phyloP scores from a whole-genome alignment of 345 rosid genomes.

The Brassica nigra region DNA sequence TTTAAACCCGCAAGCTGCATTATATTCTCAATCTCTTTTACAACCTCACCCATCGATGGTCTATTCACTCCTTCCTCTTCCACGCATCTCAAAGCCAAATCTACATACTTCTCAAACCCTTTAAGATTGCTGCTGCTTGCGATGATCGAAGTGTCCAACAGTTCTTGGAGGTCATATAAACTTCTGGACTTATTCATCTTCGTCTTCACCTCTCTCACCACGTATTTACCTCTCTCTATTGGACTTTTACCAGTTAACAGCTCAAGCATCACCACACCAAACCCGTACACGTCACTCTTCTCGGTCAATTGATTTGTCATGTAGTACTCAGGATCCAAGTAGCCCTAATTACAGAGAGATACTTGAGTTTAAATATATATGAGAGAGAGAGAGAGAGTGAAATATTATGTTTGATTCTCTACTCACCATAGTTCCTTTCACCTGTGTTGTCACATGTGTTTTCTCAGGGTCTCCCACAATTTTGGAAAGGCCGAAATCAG shows the following conservation, averaged over 20 bases:
- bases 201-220: slow-evolving; percentile 71
- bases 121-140: slow-evolving; percentile 45
- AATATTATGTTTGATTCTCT: background rate
- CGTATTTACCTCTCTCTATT: slow-evolving; percentile 74
- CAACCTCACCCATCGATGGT: slow-evolving; percentile 78
- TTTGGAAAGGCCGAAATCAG: slow-evolving; percentile 93
- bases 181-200: slow-evolving; percentile 59
- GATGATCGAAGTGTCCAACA: slow-evolving; percentile 62
- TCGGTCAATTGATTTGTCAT: slow-evolving; percentile 88
- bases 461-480: slow-evolving; percentile 58
- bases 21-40: slow-evolving; percentile 71
- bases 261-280: slow-evolving; percentile 85
- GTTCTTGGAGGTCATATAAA: slow-evolving; percentile 59
- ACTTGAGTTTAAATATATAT: background rate
- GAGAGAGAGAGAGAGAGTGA: background rate
- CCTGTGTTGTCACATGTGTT: slow-evolving; percentile 84
- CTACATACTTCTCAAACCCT: slow-evolving; percentile 65
- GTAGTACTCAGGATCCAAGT: slow-evolving; percentile 92
- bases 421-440: slow-evolving; percentile 95
- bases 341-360: slow-evolving; percentile 50
- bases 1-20: slow-evolving; percentile 64
- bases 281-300: slow-evolving; percentile 95
- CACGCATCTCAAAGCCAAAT: slow-evolving; percentile 65
- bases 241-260: slow-evolving; percentile 72
- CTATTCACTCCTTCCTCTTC: slow-evolving; percentile 58